Evolutionary conservation across 345 rosid species (phyloP).

Genomic region (Theobroma cacao): DNA sequence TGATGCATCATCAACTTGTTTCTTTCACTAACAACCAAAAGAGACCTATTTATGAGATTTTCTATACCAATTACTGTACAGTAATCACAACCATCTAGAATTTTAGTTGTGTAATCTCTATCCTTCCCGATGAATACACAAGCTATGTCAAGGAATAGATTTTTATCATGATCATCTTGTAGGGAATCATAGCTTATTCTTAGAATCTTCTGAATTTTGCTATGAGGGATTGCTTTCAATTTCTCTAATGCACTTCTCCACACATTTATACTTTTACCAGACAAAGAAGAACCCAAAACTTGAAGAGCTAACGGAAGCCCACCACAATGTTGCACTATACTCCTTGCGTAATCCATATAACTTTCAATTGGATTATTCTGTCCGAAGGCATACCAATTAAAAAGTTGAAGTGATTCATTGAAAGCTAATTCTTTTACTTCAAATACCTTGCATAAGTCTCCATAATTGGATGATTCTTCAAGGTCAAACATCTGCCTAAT

Average conservation of each 20-base stretch:
- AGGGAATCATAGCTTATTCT: constrained; percentile 18
- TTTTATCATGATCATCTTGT: neutral
- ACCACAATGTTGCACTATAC: constrained; percentile 23
- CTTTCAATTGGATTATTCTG: constrained; percentile 19
- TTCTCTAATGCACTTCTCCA: constrained; percentile 1
- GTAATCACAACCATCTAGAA: constrained; percentile 23
- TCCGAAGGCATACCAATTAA: constrained; percentile 29
- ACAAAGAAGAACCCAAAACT: constrained; percentile 33
- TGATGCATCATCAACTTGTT: constrained; percentile 27
- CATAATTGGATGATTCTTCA: too few relatives aligned
- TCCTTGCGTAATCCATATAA: constrained; percentile 18
- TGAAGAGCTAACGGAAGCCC: constrained; percentile 41
- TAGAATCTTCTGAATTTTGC: neutral
- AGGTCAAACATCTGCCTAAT: too few relatives aligned
- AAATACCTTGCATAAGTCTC: neutral
- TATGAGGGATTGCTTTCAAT: neutral
- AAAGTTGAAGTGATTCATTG: constrained; percentile 30
- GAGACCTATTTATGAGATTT: constrained; percentile 2
- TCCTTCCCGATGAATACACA: constrained; percentile 27
- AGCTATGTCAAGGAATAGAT: constrained; percentile 29
- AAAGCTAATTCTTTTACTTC: neutral
- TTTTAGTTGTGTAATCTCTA: constrained; percentile 13
- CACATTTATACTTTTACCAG: neutral
- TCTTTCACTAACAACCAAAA: neutral
- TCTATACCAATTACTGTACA: neutral